Evolutionary conservation across 306 rosid genomes (phyloP), one percentile per base, ranked within the genome.

Genomic region (Dicorynia guianensis): DNA sequence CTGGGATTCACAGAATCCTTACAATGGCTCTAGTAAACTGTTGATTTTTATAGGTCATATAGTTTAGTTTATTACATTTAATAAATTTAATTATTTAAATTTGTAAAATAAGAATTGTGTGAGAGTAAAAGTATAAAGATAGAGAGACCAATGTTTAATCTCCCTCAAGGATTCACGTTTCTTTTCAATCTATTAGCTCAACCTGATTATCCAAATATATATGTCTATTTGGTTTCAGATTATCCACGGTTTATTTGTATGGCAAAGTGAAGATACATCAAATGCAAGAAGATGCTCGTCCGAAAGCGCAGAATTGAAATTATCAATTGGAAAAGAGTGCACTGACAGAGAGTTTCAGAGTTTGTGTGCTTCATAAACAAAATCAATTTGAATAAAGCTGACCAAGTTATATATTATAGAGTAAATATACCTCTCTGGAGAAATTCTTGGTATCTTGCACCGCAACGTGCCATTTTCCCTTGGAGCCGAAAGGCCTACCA

Each of bases 401-500:
- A 25, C 30, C 30, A 25, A 25, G 30, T 25, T 25, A 25, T 25
- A 25, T 25, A 25, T 25, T 25, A 25, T 25, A 25, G 3, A 4
- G 11, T 9, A 19, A 3, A 44, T 7, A 2, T 61, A 84, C 91
- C 85, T 76, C 65, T 6, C 10, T 67, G 50, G 87, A 76, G 42
- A 47, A 44, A 59, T 2, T 47, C 57, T 77, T 70, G 65, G 85
- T 82, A 34, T 87, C 55, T 73, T 87, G 84, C n/a, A 85, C 87
- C 18, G 65, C 0, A 61, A 84, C 11, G 38, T 76, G 81, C 91
- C 89, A 87, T 70, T 71, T 79, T 17, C 89, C 89, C 20, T 71
- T 74, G 6, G 88, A 84, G n/a, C 73, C 67, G 74, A 87, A 84
- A 30, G 91, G 85, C 55, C 17, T 79, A 61, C 88, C 83, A 48